Evolutionary conservation across 2,329 filamentous ascomycete species (phyloP).

Genomic region (Alternaria tenuissima): DNA sequence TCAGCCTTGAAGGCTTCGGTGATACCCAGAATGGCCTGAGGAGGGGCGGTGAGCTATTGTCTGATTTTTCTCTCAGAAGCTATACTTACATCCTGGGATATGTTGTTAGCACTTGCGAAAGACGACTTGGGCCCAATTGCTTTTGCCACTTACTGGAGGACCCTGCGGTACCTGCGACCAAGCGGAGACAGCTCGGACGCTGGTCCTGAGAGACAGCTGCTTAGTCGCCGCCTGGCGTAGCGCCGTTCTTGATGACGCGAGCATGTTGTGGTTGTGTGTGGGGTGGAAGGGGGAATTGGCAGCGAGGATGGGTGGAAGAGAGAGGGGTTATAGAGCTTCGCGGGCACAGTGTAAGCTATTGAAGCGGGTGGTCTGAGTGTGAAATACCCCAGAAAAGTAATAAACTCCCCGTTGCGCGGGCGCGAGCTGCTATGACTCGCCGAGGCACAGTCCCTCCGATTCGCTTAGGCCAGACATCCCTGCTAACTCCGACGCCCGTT

Average conservation of each 20-base stretch:
- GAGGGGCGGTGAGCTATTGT: conserved; percentile 31
- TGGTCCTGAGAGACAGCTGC: conserved; percentile 46
- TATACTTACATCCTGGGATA: conserved; percentile 47
- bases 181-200: conserved; percentile 73
- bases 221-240: conserved; percentile 50
- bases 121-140: conserved; percentile 20
- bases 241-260: conserved; percentile 49
- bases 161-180: conserved; percentile 94
- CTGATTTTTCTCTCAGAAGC: background rate
- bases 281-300: conserved; percentile 13
- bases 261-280: conserved; percentile 37
- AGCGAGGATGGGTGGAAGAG: conserved; percentile 12
- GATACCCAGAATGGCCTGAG: conserved; percentile 83
- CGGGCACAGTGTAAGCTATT: conserved; percentile 15
- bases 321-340: conserved; percentile 19
- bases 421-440: conserved; percentile 25
- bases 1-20: conserved; percentile 99
- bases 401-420: conserved; percentile 25
- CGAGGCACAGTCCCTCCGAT: conserved; percentile 23
- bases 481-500: conserved; percentile 23
- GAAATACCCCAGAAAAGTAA: conserved; percentile 41
- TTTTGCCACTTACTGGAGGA: conserved; percentile 76
- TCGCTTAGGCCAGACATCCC: conserved; percentile 21
- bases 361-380: conserved; percentile 33
- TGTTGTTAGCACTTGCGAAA: conserved; percentile 27